A percentile compares a stretch with the other conserved stretches of the same genome.
phyloP scores from a whole-genome alignment of 768 basidiomycete species.

The Boletus coccyginus region DNA sequence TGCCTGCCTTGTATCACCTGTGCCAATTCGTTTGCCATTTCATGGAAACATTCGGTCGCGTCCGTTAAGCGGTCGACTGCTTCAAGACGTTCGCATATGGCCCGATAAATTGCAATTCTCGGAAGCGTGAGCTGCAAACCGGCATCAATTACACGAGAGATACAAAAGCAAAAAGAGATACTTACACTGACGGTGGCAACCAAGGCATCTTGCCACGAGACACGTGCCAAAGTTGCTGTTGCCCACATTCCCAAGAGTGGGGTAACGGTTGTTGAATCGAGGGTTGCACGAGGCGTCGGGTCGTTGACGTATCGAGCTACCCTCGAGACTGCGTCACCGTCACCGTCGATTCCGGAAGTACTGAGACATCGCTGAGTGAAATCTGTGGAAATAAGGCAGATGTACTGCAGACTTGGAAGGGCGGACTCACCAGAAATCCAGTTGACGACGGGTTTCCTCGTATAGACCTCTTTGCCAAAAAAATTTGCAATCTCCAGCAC shows the following conservation, averaged over 20 bases:
- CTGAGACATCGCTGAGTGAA: not conserved
- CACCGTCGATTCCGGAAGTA: not conserved
- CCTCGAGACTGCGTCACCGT: not conserved
- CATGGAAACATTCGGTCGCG: not conserved
- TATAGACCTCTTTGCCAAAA: not conserved
- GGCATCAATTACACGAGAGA: not conserved
- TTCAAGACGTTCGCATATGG: not conserved
- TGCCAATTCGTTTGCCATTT: not conserved
- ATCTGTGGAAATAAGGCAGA: not conserved
- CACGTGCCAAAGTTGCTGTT: not conserved
- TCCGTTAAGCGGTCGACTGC: not conserved
- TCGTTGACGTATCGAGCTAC: too few relatives aligned
- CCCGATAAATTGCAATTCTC: not conserved
- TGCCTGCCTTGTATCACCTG: not conserved
- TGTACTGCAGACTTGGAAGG: too few relatives aligned
- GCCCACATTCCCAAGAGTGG: not conserved
- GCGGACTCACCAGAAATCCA: not conserved
- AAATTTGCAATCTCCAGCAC: not conserved
- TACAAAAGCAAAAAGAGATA: not conserved
- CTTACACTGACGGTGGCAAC: not conserved
- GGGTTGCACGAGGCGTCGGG: not conserved
- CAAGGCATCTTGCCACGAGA: not conserved
- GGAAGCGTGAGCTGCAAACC: not conserved
- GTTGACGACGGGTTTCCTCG: not conserved
- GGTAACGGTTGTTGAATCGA: not conserved